Percentiles rank a stretch among this genome's conserved stretches.
Evolutionary conservation across 2,329 filamentous ascomycete genomes (phyloP).

Genomic region (Sclerotinia minor): DNA sequence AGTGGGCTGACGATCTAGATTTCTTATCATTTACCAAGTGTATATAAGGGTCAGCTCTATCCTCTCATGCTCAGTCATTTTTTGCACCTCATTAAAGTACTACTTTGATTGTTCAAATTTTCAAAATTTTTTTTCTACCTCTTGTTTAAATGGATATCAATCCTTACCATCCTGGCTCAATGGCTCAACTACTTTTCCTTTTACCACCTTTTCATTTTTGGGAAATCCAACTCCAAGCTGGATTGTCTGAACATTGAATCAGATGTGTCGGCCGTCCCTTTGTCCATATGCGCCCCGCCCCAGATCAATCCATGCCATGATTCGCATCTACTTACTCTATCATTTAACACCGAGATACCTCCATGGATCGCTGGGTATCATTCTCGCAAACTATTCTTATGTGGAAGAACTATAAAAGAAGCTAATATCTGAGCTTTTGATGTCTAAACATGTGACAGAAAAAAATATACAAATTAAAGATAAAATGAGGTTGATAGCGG

Average conservation of each 20-base stretch:
- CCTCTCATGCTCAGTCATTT: not conserved
- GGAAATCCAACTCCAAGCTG: not conserved
- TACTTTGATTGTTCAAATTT: not conserved
- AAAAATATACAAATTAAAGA: constrained; percentile 24
- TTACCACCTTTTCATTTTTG: not conserved
- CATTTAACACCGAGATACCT: constrained; percentile 12
- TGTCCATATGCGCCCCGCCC: not conserved
- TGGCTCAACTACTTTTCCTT: not conserved
- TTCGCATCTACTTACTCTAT: constrained; percentile 19
- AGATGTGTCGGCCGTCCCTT: not conserved
- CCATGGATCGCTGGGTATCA: constrained; percentile 2
- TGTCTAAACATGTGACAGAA: constrained; percentile 3
- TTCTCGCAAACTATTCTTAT: constrained; percentile 1
- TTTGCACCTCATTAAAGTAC: not conserved
- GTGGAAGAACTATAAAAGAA: constrained; percentile 10
- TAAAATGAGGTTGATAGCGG: not conserved
- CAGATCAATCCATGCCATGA: constrained; percentile 4
- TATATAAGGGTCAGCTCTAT: constrained; percentile 8
- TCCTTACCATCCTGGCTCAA: not conserved
- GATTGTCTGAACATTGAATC: not conserved
- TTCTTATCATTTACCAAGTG: not conserved
- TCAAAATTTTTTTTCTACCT: not conserved
- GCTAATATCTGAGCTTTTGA: constrained; percentile 11
- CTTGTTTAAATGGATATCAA: not conserved
- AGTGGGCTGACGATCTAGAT: constrained; percentile 22